These are phyloP conservation scores for Blastobotrys capitulatus DNA, from an alignment of 1,139 yeast species.

Conservation along the genomic window DNA sequence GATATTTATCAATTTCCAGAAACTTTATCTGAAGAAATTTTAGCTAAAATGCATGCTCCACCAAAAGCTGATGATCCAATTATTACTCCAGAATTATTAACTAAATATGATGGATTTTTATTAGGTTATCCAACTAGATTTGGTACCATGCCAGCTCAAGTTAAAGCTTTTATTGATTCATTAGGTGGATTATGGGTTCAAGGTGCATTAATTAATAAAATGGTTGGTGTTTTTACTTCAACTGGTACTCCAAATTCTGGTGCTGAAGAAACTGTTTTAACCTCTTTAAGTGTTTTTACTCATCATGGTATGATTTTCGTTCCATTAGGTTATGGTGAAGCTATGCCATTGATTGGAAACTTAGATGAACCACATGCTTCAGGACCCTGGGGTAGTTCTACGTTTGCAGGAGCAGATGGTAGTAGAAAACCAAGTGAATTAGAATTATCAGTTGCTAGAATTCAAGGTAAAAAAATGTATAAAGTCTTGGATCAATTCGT, in stretches of 20 bases:
- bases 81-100: constrained; percentile 48
- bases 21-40: constrained; percentile 62
- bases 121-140: constrained; percentile 82
- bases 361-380: constrained; percentile 73
- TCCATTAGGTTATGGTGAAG: constrained; percentile 72
- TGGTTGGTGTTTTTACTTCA: constrained; percentile 68
- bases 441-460: too few species aligned
- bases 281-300: constrained; percentile 58
- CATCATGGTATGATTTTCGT: constrained; percentile 70
- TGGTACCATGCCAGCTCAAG: constrained; percentile 79
- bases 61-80: constrained; percentile 59
- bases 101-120: constrained; percentile 64
- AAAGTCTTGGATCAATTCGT: too few species aligned
- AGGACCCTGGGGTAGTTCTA: constrained; percentile 91
- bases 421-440: too few species aligned
- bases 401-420: too few species aligned
- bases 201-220: constrained; percentile 71
- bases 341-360: constrained; percentile 53
- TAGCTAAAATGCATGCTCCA: constrained; percentile 59
- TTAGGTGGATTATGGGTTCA: constrained; percentile 81
- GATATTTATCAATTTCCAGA: constrained; percentile 69
- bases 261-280: constrained; percentile 65
- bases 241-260: constrained; percentile 87
- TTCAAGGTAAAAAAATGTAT: too few species aligned
- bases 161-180: constrained; percentile 74